Evolutionary conservation across 2,329 filamentous ascomycete genomes (phyloP).

Genomic region (Lomentospora prolificans): DNA sequence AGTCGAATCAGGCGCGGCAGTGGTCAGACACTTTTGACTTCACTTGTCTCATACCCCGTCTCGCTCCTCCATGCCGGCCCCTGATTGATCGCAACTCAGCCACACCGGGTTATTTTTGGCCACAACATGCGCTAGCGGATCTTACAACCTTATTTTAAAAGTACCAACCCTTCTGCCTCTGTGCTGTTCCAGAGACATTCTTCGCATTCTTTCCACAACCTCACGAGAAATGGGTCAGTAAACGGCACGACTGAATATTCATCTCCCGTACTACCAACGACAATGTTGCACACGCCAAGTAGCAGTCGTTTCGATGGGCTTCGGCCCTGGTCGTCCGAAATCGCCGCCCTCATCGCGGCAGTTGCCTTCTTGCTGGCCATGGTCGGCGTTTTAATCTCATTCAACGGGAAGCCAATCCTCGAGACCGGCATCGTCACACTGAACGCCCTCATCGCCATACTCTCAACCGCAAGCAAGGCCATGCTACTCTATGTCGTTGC

Average conservation of each 20-base stretch:
- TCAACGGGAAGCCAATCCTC: neutral
- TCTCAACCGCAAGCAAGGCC: constrained; percentile 12
- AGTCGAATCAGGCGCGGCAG: neutral
- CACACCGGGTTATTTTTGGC: too few relatives aligned
- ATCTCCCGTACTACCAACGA: neutral
- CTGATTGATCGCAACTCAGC: too few relatives aligned
- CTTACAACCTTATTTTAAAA: too few relatives aligned
- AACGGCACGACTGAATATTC: neutral
- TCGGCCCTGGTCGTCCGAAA: neutral
- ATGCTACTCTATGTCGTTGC: constrained; percentile 9
- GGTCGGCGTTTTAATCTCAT: constrained; percentile 5
- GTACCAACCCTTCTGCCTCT: too few relatives aligned
- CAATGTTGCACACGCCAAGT: neutral
- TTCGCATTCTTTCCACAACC: too few relatives aligned
- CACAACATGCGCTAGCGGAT: too few relatives aligned
- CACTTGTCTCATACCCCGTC: neutral
- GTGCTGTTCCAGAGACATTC: too few relatives aligned
- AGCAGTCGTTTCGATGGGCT: neutral
- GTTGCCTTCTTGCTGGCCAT: constrained; percentile 7
- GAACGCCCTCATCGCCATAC: constrained; percentile 13
- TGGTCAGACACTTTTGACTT: neutral
- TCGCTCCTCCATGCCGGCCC: too few relatives aligned
- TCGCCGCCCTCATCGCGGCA: neutral
- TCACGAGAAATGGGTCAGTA: too few relatives aligned
- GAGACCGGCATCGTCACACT: constrained; percentile 13